Percentiles rank a stretch among this genome's conserved stretches.
Conservation (phyloP, 805 yeast genomes). For the Citeromyces matritensis region DNA sequence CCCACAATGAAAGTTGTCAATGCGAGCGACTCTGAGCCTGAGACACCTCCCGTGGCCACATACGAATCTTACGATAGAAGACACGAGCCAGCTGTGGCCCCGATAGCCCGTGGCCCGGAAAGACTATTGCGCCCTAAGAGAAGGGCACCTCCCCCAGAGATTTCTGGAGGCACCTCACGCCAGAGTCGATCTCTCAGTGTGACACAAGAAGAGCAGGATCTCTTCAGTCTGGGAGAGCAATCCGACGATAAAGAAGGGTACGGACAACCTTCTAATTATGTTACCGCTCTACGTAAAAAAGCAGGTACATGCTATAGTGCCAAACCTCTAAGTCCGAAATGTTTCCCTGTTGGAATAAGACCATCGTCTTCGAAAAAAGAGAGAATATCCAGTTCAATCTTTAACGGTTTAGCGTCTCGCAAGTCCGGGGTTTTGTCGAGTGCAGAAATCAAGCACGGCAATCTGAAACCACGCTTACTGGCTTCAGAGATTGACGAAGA, state of each 20-base stretch:
- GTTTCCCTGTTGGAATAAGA: conserved; percentile 38
- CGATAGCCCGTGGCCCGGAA: conserved; percentile 5
- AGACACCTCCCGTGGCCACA: conserved; percentile 1
- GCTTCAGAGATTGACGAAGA: conserved; percentile 67
- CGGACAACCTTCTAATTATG: conserved; percentile 36
- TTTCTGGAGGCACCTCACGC: too few relatives aligned
- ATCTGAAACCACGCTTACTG: conserved; percentile 45
- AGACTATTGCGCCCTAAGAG: too few relatives aligned
- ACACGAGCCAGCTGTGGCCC: conserved; percentile 17
- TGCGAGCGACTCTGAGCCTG: conserved; percentile 1
- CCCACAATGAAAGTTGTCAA: not conserved
- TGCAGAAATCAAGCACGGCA: conserved; percentile 45
- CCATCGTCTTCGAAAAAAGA: conserved; percentile 11
- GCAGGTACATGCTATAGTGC: conserved; percentile 35
- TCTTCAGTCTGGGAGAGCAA: too few relatives aligned
- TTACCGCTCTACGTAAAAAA: conserved; percentile 22
- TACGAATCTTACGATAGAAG: conserved; percentile 17
- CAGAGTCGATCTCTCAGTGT: too few relatives aligned
- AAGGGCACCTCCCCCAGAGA: too few relatives aligned
- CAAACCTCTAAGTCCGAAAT: conserved; percentile 28
- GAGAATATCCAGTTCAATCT: too few relatives aligned
- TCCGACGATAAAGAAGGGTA: conserved; percentile 1
- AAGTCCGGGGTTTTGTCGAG: conserved; percentile 6
- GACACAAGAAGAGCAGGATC: too few relatives aligned
- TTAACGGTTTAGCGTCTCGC: too few relatives aligned